These are phyloP conservation scores for Pseudogymnoascus sp. DNA, from an alignment of 2,329 filamentous ascomycete species.

Conservation along the genomic window DNA sequence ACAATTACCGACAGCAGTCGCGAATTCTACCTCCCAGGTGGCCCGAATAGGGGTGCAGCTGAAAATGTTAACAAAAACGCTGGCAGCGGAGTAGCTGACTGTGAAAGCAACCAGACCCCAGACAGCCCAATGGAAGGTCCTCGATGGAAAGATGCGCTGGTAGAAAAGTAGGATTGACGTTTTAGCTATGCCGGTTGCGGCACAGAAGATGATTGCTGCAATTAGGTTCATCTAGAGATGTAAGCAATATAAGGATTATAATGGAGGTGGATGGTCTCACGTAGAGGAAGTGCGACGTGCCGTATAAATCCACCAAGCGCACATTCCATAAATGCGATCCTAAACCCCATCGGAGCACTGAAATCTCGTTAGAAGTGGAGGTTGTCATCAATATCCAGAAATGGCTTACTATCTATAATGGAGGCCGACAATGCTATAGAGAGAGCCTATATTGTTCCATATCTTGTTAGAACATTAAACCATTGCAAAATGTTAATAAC, in stretches of 20 bases:
- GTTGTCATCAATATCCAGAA: background rate
- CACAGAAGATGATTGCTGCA: constrained; percentile 20
- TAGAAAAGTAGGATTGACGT: constrained; percentile 25
- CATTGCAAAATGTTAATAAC: background rate
- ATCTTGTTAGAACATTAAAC: background rate
- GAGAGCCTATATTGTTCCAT: background rate
- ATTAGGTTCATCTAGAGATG: constrained; percentile 17
- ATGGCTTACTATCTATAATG: constrained; percentile 14
- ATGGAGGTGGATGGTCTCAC: background rate
- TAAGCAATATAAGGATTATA: constrained; percentile 12
- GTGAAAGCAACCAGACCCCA: constrained; percentile 23
- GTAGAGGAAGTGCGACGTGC: constrained; percentile 10
- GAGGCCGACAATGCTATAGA: constrained; percentile 11
- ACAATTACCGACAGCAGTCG: constrained; percentile 19
- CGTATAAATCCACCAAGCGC: constrained; percentile 12
- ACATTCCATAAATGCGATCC: constrained; percentile 22
- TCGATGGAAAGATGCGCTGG: constrained; percentile 23
- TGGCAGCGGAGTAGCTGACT: constrained; percentile 21
- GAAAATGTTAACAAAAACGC: constrained; percentile 24
- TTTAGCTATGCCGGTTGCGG: constrained; percentile 22
- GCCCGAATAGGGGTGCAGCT: constrained; percentile 23
- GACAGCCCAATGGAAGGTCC: constrained; percentile 18
- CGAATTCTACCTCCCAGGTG: constrained; percentile 22
- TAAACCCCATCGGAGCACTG: constrained; percentile 20
- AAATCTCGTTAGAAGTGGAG: background rate